phyloP scores from a whole-genome alignment of 176 grass and related monocot species.

The Raddia distichophylla region DNA sequence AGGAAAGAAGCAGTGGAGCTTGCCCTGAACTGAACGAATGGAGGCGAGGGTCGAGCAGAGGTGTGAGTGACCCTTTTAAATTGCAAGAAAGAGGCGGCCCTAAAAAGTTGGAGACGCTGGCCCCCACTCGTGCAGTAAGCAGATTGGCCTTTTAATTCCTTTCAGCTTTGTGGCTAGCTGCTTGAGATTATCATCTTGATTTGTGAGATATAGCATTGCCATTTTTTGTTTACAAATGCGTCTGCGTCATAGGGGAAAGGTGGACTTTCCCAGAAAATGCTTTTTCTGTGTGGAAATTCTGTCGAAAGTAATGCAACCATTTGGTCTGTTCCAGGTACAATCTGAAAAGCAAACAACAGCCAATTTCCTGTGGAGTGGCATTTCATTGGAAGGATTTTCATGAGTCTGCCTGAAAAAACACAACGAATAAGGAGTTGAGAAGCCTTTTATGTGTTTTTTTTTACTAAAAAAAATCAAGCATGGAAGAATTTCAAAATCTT shows the following conservation, averaged over 20 bases:
- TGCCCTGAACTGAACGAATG: slow-evolving; percentile 36
- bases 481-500: too few species aligned
- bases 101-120: slow-evolving; percentile 43
- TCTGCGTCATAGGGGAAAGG: slow-evolving; percentile 40
- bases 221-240: slow-evolving; percentile 43
- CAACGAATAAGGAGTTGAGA: background rate
- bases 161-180: slow-evolving; percentile 37
- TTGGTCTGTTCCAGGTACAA: slow-evolving; percentile 19
- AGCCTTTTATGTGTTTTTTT: too few species aligned
- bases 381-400: background rate
- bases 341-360: slow-evolving; percentile 7
- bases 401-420: background rate
- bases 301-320: slow-evolving; percentile 35
- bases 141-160: slow-evolving; percentile 27
- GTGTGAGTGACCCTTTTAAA: slow-evolving; percentile 37
- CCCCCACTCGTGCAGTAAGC: slow-evolving; percentile 43
- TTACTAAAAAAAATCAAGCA: too few species aligned
- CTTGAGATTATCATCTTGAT: slow-evolving; percentile 48
- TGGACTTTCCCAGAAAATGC: slow-evolving; percentile 28
- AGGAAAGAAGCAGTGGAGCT: slow-evolving; percentile 15
- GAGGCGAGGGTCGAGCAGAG: slow-evolving; percentile 34
- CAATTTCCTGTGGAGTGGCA: background rate
- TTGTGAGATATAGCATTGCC: slow-evolving; percentile 27
- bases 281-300: slow-evolving; percentile 49
- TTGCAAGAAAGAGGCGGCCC: slow-evolving; percentile 19